Evolutionary conservation across 345 rosid genomes (phyloP).

Genomic region (Garcia nutans): DNA sequence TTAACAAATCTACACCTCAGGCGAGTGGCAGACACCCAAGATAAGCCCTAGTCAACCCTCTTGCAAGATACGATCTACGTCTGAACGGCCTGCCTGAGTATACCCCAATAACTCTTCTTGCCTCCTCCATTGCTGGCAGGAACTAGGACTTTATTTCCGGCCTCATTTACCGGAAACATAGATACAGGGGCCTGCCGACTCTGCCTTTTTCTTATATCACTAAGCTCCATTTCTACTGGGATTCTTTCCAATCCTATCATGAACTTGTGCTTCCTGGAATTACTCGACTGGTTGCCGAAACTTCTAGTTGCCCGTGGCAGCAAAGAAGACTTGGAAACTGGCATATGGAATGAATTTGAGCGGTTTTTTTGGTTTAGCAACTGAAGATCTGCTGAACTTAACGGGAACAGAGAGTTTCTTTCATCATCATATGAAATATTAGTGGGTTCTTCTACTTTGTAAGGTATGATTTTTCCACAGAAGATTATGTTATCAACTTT

Average conservation of each 20-base stretch:
- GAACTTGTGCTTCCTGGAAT: neutral
- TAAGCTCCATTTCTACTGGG: conserved; percentile 35
- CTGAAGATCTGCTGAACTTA: neutral
- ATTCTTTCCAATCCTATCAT: conserved; percentile 21
- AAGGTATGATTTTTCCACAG: conserved; percentile 5
- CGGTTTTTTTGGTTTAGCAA: neutral
- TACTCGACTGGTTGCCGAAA: neutral
- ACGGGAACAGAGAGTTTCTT: neutral
- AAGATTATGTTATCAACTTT: neutral
- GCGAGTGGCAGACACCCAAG: neutral
- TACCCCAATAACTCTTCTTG: neutral
- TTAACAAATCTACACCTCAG: neutral
- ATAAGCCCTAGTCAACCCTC: neutral
- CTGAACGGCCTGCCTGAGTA: neutral
- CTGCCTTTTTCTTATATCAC: conserved; percentile 45
- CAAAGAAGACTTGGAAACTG: neutral
- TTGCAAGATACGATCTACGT: neutral
- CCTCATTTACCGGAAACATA: conserved; percentile 18
- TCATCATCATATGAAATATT: neutral
- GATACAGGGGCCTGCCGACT: conserved; percentile 24
- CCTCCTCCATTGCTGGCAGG: neutral
- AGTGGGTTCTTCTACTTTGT: neutral
- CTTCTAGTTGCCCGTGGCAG: neutral
- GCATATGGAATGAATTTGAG: neutral
- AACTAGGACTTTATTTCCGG: neutral